phyloP scores from a whole-genome alignment of 176 grass and related monocot genomes.

The maize (Zea mays) region DNA sequence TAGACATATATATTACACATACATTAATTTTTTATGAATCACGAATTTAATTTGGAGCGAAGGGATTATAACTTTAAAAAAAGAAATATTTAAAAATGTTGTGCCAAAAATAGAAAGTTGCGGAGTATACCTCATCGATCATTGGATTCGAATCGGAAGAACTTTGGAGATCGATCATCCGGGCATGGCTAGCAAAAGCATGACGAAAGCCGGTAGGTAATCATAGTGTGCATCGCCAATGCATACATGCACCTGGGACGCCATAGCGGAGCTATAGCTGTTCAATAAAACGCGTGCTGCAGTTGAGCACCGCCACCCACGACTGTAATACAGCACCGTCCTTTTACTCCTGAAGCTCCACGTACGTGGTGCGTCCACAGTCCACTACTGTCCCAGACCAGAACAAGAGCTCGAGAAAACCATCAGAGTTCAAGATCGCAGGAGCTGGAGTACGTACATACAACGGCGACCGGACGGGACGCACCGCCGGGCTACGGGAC shows the following conservation, averaged over 20 bases:
- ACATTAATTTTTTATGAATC: too few species aligned
- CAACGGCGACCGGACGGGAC: background rate
- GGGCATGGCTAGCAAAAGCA: background rate
- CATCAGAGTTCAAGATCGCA: background rate
- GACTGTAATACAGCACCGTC: background rate
- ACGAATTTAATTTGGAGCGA: too few species aligned
- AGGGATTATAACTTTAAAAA: too few species aligned
- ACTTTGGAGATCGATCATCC: background rate
- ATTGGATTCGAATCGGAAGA: too few species aligned
- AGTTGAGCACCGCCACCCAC: background rate
- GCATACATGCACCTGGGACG: background rate
- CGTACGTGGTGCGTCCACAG: background rate
- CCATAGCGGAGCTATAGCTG: background rate
- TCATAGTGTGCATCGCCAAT: background rate
- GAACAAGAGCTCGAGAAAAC: background rate
- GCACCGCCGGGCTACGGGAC: background rate
- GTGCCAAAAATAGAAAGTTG: too few species aligned
- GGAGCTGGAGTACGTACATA: background rate
- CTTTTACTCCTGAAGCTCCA: constrained; percentile 7
- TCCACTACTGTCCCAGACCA: background rate
- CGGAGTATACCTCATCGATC: too few species aligned
- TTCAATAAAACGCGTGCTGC: background rate
- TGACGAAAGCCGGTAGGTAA: background rate
- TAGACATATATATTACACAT: too few species aligned
- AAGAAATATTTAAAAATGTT: too few species aligned